phyloP scores from a whole-genome alignment of 352 stramenopile genomes.

The Pythium pectinolyticum region DNA sequence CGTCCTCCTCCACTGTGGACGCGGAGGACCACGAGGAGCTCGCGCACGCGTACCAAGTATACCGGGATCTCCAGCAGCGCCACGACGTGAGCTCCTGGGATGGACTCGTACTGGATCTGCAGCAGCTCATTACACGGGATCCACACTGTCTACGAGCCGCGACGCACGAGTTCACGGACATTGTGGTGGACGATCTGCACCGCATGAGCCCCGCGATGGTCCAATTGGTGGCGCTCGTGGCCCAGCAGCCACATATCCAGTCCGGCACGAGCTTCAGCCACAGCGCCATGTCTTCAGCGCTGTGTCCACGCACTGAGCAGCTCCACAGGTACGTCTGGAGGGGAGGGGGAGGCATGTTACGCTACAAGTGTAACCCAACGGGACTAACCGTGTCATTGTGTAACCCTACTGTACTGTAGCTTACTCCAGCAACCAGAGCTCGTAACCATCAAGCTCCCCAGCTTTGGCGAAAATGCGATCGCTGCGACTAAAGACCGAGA shows the following conservation, averaged over 20 bases:
- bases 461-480: not conserved
- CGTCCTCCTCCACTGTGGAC: not conserved
- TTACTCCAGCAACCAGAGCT: not conserved
- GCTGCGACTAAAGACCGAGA: not conserved
- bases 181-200: conserved; percentile 73
- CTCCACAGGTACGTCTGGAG: conserved; percentile 35
- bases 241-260: conserved; percentile 40
- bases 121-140: conserved; percentile 25
- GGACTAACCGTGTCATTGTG: too few relatives aligned
- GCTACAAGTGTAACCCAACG: too few relatives aligned
- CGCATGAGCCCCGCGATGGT: conserved; percentile 70
- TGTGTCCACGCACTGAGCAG: conserved; percentile 35
- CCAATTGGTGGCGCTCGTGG: conserved; percentile 39
- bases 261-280: conserved; percentile 62
- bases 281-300: too few relatives aligned
- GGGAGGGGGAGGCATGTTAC: too few relatives aligned
- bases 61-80: conserved; percentile 50
- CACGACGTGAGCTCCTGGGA: conserved; percentile 70
- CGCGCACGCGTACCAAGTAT: conserved; percentile 49
- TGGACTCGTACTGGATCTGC: conserved; percentile 56
- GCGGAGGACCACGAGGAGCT: conserved; percentile 32
- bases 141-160: conserved; percentile 12
- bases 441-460: not conserved
- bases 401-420: not conserved
- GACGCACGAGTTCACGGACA: conserved; percentile 51